Evolutionary conservation across 2,329 filamentous ascomycete species (phyloP).

Genomic region (Lojkania enalia): DNA sequence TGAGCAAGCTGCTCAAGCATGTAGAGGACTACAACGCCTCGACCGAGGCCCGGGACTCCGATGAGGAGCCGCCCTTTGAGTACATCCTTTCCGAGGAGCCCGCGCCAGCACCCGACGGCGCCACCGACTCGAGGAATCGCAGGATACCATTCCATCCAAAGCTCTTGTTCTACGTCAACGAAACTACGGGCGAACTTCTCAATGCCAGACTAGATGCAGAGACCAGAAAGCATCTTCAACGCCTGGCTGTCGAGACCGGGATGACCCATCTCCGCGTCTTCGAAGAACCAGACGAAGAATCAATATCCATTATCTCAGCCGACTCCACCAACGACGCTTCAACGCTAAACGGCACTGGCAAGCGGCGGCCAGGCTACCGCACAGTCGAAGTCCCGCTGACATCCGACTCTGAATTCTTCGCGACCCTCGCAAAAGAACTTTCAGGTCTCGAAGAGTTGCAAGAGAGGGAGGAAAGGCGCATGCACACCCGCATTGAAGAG

Average conservation of each 20-base stretch:
- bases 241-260: slow-evolving; percentile 57
- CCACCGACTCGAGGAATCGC: neutral
- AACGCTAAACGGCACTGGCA: slow-evolving; percentile 3
- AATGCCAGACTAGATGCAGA: slow-evolving; percentile 69
- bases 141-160: slow-evolving; percentile 61
- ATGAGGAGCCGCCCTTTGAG: slow-evolving; percentile 39
- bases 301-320: slow-evolving; percentile 13
- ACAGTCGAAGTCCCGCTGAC: slow-evolving; percentile 74
- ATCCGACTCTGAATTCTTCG: slow-evolving; percentile 80
- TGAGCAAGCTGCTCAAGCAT: slow-evolving; percentile 64
- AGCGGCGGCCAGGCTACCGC: slow-evolving; percentile 35
- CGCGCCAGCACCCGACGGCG: slow-evolving; percentile 11
- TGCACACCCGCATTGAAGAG: slow-evolving; percentile 64
- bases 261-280: slow-evolving; percentile 44
- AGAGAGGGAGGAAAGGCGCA: slow-evolving; percentile 63
- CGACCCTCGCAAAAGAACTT: slow-evolving; percentile 72
- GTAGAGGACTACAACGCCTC: slow-evolving; percentile 42
- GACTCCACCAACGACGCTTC: slow-evolving; percentile 1
- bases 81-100: slow-evolving; percentile 36
- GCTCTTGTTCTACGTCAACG: slow-evolving; percentile 69
- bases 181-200: slow-evolving; percentile 67
- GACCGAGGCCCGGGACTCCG: slow-evolving; percentile 40
- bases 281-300: slow-evolving; percentile 26
- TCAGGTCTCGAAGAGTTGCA: slow-evolving; percentile 70
- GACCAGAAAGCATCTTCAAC: slow-evolving; percentile 66